phyloP scores from a whole-genome alignment of 345 rosid genomes.

The Ceriops zippeliana region DNA sequence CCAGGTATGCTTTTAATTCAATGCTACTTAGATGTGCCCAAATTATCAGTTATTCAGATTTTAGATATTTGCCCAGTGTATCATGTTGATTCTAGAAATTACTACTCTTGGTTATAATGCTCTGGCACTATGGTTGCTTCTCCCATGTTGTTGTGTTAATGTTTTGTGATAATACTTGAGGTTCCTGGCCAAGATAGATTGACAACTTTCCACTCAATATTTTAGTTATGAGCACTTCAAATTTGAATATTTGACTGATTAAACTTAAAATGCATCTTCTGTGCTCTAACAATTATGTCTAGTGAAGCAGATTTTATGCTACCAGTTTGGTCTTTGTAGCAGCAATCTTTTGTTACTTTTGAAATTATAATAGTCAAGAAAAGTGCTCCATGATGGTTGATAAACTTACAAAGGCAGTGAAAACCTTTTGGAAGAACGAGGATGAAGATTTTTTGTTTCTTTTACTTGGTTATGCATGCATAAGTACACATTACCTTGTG shows the following conservation, averaged over 20 bases:
- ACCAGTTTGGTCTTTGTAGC: neutral
- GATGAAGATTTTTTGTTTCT: neutral
- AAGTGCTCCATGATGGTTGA: too few relatives aligned
- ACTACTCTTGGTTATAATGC: neutral
- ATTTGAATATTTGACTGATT: neutral
- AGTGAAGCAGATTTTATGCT: neutral
- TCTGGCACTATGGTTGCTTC: too few relatives aligned
- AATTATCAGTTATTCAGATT: neutral
- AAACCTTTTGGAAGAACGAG: too few relatives aligned
- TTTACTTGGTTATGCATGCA: neutral
- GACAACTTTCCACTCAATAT: neutral
- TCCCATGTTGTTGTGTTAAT: neutral
- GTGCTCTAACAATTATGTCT: too few relatives aligned
- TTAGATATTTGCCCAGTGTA: neutral
- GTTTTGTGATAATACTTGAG: neutral
- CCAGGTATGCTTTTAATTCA: slow-evolving; percentile 47
- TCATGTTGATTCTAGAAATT: neutral
- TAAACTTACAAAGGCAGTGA: too few relatives aligned
- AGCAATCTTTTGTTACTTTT: too few relatives aligned
- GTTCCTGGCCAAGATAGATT: neutral
- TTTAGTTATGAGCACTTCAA: neutral
- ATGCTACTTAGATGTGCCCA: neutral
- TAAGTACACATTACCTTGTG: neutral
- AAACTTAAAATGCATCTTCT: too few relatives aligned
- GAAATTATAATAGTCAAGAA: too few relatives aligned